phyloP scores from a whole-genome alignment of 371 early-diverging fungal genomes.

The Phascolomyces articulosus region DNA sequence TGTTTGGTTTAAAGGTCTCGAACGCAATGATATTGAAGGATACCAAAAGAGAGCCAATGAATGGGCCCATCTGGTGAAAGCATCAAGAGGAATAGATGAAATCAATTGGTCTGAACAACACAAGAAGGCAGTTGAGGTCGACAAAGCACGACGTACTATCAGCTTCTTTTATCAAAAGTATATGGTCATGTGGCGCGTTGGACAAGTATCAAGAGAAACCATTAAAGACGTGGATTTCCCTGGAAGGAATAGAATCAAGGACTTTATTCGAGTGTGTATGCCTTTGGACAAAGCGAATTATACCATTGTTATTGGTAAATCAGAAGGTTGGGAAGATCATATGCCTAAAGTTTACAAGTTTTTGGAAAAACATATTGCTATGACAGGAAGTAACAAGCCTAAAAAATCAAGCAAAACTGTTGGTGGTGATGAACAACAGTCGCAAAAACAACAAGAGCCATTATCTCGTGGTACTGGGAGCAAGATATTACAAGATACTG shows the following conservation, averaged over 20 bases:
- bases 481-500: no score
- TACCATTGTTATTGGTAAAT: not conserved
- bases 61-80: not conserved
- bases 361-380: not conserved
- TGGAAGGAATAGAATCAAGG: conserved; percentile 3
- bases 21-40: not conserved
- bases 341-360: not conserved
- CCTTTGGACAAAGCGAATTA: conserved; percentile 8
- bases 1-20: not conserved
- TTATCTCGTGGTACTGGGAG: no score
- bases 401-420: no score
- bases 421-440: no score
- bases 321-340: not conserved
- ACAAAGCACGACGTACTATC: not conserved
- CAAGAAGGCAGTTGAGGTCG: not conserved
- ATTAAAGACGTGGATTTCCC: conserved; percentile 12
- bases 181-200: conserved; percentile 12
- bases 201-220: conserved; percentile 1
- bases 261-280: not conserved
- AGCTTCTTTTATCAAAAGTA: conserved; percentile 8
- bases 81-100: not conserved
- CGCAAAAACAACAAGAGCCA: no score
- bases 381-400: no score
- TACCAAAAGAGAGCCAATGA: not conserved
- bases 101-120: not conserved